Evolutionary conservation across 768 basidiomycete genomes (phyloP).

Genomic region (Clathrus columnatus): DNA sequence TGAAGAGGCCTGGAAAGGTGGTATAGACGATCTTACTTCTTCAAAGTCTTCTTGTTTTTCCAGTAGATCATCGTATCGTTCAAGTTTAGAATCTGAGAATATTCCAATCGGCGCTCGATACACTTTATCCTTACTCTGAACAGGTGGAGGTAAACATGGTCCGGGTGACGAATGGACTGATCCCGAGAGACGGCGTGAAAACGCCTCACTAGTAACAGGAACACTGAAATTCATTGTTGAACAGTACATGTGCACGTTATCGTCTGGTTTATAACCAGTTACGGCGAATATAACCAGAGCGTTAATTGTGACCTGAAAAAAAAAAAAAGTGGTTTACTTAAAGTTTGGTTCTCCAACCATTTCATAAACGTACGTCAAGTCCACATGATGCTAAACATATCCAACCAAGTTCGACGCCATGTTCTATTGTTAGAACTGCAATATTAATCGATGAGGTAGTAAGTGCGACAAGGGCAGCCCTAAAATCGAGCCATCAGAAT

Average conservation of each 20-base stretch:
- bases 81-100: not conserved
- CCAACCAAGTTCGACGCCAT: slow-evolving; percentile 41
- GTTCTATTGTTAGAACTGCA: slow-evolving; percentile 33
- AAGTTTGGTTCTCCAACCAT: not conserved
- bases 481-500: slow-evolving; percentile 13
- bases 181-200: not conserved
- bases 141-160: not conserved
- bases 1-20: no score
- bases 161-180: not conserved
- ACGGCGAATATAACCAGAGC: slow-evolving; percentile 42
- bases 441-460: slow-evolving; percentile 42
- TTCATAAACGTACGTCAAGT: slow-evolving; percentile 23
- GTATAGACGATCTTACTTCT: no score
- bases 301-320: slow-evolving; percentile 36
- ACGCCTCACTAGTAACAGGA: not conserved
- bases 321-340: not conserved
- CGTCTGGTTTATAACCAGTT: slow-evolving; percentile 18
- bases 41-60: no score
- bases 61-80: not conserved
- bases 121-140: not conserved
- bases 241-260: not conserved
- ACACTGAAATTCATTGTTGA: slow-evolving; percentile 9
- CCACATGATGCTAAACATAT: slow-evolving; percentile 37
- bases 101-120: not conserved
- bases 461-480: slow-evolving; percentile 38